Percentiles rank a stretch among this genome's conserved stretches.
Conservation (phyloP, 257 asterid genomes). For the Sherardia arvensis region DNA sequence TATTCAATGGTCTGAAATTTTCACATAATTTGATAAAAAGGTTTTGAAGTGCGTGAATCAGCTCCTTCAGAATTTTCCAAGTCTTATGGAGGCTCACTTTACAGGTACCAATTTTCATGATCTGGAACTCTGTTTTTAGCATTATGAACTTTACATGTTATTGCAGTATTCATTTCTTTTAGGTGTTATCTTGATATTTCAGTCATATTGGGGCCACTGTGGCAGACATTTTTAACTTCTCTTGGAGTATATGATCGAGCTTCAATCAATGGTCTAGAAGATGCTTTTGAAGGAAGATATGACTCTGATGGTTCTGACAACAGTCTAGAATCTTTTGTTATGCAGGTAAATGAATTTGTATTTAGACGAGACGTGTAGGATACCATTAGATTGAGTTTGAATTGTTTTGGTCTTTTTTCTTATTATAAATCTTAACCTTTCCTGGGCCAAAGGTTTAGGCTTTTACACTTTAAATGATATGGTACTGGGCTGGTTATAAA, state of each 20-base stretch:
- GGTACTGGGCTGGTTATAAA: background rate
- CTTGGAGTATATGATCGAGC: constrained; percentile 69
- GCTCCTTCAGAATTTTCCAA: constrained; percentile 72
- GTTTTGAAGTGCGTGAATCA: constrained; percentile 92
- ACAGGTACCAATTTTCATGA: constrained; percentile 26
- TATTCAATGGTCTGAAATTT: background rate
- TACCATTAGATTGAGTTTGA: background rate
- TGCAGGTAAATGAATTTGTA: constrained; percentile 51
- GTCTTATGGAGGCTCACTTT: constrained; percentile 57
- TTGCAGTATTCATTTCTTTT: constrained; percentile 4
- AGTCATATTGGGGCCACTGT: constrained; percentile 81
- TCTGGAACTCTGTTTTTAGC: background rate
- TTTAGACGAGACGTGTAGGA: background rate
- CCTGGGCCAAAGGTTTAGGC: background rate
- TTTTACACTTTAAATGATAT: constrained; percentile 1
- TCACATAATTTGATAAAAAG: constrained; percentile 24
- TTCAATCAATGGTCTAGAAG: constrained; percentile 69
- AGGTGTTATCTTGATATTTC: constrained; percentile 24
- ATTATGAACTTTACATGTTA: constrained; percentile 1
- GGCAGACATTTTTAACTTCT: constrained; percentile 88
- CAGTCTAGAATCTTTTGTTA: constrained; percentile 82
- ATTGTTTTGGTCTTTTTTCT: background rate
- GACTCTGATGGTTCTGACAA: constrained; percentile 93
- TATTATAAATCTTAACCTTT: background rate
- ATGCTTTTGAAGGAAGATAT: constrained; percentile 87